A percentile compares a stretch with the other conserved stretches of the same genome.
phyloP scores from a whole-genome alignment of 192 early-diverging fungal species.

The Backusella morwellensis region DNA sequence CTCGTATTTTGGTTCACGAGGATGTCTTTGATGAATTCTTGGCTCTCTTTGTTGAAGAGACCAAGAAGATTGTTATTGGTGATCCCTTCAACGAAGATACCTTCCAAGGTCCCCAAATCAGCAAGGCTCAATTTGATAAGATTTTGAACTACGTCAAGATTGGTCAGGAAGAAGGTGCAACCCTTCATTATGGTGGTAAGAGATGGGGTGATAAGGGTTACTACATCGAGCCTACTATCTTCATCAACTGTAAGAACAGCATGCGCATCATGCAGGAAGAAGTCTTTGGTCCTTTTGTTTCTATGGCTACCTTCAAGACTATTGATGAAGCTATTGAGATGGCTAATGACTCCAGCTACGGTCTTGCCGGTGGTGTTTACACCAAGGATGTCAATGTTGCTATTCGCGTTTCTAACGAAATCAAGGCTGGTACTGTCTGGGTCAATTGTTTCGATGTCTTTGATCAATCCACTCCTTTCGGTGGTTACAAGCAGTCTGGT shows the following conservation, averaged over 20 bases:
- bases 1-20: slow-evolving; percentile 53
- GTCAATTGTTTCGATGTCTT: slow-evolving; percentile 76
- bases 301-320: slow-evolving; percentile 67
- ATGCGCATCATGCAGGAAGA: slow-evolving; percentile 64
- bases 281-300: slow-evolving; percentile 85
- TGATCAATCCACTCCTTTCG: slow-evolving; percentile 78
- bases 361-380: slow-evolving; percentile 70
- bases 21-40: slow-evolving; percentile 39
- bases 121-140: slow-evolving; percentile 56
- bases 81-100: slow-evolving; percentile 35
- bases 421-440: slow-evolving; percentile 75
- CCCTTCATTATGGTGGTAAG: slow-evolving; percentile 18
- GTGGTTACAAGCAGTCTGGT: slow-evolving; percentile 66
- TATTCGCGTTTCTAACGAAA: slow-evolving; percentile 53
- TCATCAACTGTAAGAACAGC: slow-evolving; percentile 49
- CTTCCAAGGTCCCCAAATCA: slow-evolving; percentile 52
- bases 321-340: slow-evolving; percentile 67
- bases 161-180: slow-evolving; percentile 19
- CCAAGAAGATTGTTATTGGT: slow-evolving; percentile 42
- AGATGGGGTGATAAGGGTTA: slow-evolving; percentile 54
- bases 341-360: slow-evolving; percentile 70
- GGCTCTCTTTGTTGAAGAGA: neutral
- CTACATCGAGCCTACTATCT: slow-evolving; percentile 73
- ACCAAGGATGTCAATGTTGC: slow-evolving; percentile 61
- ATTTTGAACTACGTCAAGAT: slow-evolving; percentile 28